Evolutionary conservation across 1,284 basidiomycete genomes (phyloP).

Genomic region (Sanguinoderma infundibulare): DNA sequence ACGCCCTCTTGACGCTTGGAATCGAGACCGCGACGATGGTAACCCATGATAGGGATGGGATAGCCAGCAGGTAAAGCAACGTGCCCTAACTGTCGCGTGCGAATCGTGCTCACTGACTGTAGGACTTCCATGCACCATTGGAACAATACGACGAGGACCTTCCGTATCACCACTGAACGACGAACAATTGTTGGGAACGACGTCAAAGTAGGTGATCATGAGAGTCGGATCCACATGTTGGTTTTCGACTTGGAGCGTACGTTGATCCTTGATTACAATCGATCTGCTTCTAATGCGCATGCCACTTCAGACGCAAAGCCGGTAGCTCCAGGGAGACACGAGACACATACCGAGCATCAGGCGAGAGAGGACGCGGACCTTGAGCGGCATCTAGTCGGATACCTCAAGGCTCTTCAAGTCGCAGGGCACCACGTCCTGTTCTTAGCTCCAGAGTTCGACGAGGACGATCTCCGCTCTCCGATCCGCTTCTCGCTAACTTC

Average conservation of each 20-base stretch:
- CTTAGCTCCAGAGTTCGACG: slow-evolving; percentile 37
- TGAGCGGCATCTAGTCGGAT: slow-evolving; percentile 23
- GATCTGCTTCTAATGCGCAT: neutral
- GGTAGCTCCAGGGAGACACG: neutral
- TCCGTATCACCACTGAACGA: slow-evolving; percentile 26
- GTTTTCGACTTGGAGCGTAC: slow-evolving; percentile 25
- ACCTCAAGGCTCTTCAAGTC: slow-evolving; percentile 29
- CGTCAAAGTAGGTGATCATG: slow-evolving; percentile 26
- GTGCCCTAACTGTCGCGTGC: slow-evolving; percentile 5
- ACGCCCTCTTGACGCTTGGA: slow-evolving; percentile 27
- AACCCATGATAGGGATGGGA: neutral
- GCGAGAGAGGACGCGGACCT: slow-evolving; percentile 8
- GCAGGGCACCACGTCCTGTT: slow-evolving; percentile 37
- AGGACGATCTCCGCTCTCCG: slow-evolving; percentile 21
- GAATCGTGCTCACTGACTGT: neutral
- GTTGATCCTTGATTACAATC: neutral
- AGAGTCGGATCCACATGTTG: slow-evolving; percentile 29
- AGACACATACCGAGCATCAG: neutral
- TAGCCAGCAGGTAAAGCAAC: neutral
- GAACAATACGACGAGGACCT: slow-evolving; percentile 4
- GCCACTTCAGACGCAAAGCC: slow-evolving; percentile 5
- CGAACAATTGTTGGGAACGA: slow-evolving; percentile 26
- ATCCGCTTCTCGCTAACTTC: slow-evolving; percentile 32
- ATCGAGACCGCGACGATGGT: slow-evolving; percentile 9
- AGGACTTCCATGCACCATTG: neutral